Conservation (phyloP, 208 protist genomes). For the Wallacemonas rigidus region DNA sequence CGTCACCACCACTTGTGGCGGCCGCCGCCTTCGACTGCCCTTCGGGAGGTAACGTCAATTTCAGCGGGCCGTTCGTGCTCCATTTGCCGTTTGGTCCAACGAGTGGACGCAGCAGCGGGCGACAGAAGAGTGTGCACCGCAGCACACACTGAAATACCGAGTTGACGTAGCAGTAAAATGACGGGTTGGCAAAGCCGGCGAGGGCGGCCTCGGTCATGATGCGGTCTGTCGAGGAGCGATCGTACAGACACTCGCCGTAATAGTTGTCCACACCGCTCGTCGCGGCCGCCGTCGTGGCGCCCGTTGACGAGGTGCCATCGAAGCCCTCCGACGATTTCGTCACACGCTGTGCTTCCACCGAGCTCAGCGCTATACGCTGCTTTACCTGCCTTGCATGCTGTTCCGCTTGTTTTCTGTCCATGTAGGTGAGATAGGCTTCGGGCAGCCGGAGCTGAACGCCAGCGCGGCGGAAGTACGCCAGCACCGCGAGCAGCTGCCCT, state of each 20-base stretch:
- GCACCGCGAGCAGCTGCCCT: slow-evolving; percentile 46
- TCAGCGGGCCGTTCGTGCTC: slow-evolving; percentile 5
- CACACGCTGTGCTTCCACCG: slow-evolving; percentile 31
- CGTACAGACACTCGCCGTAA: slow-evolving; percentile 17
- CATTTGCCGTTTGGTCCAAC: background rate
- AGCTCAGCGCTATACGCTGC: slow-evolving; percentile 16
- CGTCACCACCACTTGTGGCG: too few relatives aligned
- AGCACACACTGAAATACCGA: slow-evolving; percentile 94
- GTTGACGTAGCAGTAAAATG: slow-evolving; percentile 98
- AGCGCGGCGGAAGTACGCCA: slow-evolving; percentile 43
- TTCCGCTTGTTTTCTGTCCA: slow-evolving; percentile 20
- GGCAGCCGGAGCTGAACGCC: slow-evolving; percentile 43
- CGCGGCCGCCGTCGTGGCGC: background rate
- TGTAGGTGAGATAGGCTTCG: slow-evolving; percentile 27
- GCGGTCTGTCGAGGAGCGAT: slow-evolving; percentile 42
- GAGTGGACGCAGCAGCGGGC: slow-evolving; percentile 35
- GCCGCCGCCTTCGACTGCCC: too few relatives aligned
- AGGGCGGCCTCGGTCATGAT: slow-evolving; percentile 51
- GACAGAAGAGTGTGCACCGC: slow-evolving; percentile 63
- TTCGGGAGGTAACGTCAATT: background rate
- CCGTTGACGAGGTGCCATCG: background rate
- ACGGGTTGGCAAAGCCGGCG: slow-evolving; percentile 85
- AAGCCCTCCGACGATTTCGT: slow-evolving; percentile 28
- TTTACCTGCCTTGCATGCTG: slow-evolving; percentile 35
- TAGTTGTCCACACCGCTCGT: slow-evolving; percentile 10